These are phyloP conservation scores for Trichosporon inkin DNA, from an alignment of 1,284 basidiomycete species.

Conservation along the genomic window DNA sequence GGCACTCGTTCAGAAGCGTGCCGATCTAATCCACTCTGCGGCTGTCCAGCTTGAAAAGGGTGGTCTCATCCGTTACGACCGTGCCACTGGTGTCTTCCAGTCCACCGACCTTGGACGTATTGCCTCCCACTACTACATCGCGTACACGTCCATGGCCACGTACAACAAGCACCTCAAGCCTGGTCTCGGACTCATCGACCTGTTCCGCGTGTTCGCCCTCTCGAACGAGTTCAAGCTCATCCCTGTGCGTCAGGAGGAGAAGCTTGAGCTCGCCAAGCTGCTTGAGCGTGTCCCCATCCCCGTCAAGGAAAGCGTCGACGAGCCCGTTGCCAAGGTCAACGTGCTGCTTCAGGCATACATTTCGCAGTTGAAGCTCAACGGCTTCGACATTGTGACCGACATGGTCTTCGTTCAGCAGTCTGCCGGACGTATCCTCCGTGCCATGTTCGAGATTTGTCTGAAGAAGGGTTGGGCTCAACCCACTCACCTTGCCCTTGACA, in stretches of 20 bases:
- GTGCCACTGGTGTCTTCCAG: conserved; percentile 80
- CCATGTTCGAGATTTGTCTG: conserved; percentile 96
- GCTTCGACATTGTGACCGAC: conserved; percentile 94
- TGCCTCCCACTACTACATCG: conserved; percentile 95
- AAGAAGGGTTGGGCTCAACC: conserved; percentile 98
- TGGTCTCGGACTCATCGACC: conserved; percentile 80
- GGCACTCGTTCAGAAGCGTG: conserved; percentile 82
- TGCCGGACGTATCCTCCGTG: conserved; percentile 87
- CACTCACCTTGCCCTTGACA: conserved; percentile 80
- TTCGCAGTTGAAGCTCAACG: conserved; percentile 88
- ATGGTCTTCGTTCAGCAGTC: conserved; percentile 97
- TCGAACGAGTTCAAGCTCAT: conserved; percentile 96
- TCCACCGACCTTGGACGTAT: conserved; percentile 90
- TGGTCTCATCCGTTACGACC: conserved; percentile 89
- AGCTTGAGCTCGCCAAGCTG: conserved; percentile 85
- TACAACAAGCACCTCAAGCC: conserved; percentile 93
- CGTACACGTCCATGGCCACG: conserved; percentile 90
- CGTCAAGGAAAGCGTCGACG: conserved; percentile 93
- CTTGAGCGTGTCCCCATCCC: conserved; percentile 95
- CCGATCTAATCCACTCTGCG: conserved; percentile 91
- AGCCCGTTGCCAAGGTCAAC: conserved; percentile 96
- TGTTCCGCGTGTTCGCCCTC: conserved; percentile 93
- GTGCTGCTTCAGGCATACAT: conserved; percentile 94
- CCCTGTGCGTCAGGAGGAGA: conserved; percentile 78
- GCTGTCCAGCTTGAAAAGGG: conserved; percentile 92